phyloP scores from a whole-genome alignment of 768 basidiomycete species.

The Rhizopogon roseolus region DNA sequence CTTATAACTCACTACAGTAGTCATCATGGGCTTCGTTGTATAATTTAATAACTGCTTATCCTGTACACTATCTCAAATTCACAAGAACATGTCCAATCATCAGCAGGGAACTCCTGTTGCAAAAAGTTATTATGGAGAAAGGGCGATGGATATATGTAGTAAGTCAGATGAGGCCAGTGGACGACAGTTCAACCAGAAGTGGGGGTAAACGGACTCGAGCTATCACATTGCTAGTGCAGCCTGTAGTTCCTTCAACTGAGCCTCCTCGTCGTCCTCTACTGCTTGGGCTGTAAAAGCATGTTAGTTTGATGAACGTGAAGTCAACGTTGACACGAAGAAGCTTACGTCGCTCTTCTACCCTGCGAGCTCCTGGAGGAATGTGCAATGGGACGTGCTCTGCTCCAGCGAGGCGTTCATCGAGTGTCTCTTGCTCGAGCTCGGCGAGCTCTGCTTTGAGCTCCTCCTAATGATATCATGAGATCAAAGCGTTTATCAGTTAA shows the following conservation, averaged over 20 bases:
- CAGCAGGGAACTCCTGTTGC: constrained; percentile 17
- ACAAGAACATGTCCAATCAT: constrained; percentile 13
- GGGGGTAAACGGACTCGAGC: constrained; percentile 6
- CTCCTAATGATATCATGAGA: constrained; percentile 45
- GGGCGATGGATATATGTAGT: constrained; percentile 29
- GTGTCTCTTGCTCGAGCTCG: constrained; percentile 82
- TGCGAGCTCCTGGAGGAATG: constrained; percentile 56
- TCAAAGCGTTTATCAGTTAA: neutral
- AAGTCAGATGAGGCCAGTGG: constrained; percentile 21
- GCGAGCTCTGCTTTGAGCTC: constrained; percentile 76
- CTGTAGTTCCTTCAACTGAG: constrained; percentile 83
- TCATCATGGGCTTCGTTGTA: constrained; percentile 15
- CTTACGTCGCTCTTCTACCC: constrained; percentile 33
- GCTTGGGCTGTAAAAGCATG: constrained; percentile 21
- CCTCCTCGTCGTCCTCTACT: constrained; percentile 89
- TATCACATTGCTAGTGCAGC: constrained; percentile 79
- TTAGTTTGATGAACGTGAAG: neutral
- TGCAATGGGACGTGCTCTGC: constrained; percentile 91
- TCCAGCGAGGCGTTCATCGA: constrained; percentile 79
- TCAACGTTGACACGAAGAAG: neutral
- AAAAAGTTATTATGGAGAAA: constrained; percentile 20
- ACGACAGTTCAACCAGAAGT: constrained; percentile 5
- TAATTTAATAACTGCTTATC: constrained; percentile 35
- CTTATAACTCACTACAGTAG: constrained; percentile 24
- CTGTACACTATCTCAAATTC: constrained; percentile 27